Evolutionary conservation across 2,329 filamentous ascomycete genomes (phyloP).

Genomic region (Scedosporium dehoogii): DNA sequence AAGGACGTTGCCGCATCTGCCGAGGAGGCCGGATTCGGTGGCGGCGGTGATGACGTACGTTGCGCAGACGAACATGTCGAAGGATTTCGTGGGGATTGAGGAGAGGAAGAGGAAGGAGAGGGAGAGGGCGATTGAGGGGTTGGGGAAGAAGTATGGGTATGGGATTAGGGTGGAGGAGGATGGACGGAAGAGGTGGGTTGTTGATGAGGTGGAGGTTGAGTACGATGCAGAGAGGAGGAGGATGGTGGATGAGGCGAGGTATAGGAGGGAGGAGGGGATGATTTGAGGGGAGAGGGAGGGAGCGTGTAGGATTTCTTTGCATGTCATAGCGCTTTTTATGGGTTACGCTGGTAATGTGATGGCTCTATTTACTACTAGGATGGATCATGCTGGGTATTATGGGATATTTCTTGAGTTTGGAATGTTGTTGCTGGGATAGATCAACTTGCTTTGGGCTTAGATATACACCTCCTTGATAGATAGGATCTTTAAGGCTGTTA

Average conservation of each 20-base stretch:
- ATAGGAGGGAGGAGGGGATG: neutral
- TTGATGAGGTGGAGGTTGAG: conserved; percentile 10
- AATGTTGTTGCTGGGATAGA: neutral
- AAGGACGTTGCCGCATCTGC: conserved; percentile 12
- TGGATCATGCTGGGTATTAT: too few relatives aligned
- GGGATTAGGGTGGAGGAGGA: conserved; percentile 10
- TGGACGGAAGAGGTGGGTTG: conserved; percentile 11
- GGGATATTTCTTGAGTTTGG: too few relatives aligned
- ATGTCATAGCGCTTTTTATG: neutral
- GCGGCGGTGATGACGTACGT: conserved; percentile 17
- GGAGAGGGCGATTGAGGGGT: conserved; percentile 9
- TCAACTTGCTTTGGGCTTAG: neutral
- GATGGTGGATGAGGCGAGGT: neutral
- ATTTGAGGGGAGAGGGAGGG: neutral
- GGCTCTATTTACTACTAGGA: too few relatives aligned
- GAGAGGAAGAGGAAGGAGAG: conserved; percentile 6
- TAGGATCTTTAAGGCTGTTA: too few relatives aligned
- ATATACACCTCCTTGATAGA: neutral
- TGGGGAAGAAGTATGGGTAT: conserved; percentile 13
- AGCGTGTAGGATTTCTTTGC: neutral
- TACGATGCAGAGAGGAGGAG: conserved; percentile 1
- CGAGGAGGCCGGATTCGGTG: conserved; percentile 14
- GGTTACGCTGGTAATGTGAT: neutral
- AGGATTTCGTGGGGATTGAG: conserved; percentile 12
- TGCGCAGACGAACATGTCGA: conserved; percentile 13